Base-by-base conservation (phyloP, 345 rosid species). In the Eutrema yunnanense region DNA sequence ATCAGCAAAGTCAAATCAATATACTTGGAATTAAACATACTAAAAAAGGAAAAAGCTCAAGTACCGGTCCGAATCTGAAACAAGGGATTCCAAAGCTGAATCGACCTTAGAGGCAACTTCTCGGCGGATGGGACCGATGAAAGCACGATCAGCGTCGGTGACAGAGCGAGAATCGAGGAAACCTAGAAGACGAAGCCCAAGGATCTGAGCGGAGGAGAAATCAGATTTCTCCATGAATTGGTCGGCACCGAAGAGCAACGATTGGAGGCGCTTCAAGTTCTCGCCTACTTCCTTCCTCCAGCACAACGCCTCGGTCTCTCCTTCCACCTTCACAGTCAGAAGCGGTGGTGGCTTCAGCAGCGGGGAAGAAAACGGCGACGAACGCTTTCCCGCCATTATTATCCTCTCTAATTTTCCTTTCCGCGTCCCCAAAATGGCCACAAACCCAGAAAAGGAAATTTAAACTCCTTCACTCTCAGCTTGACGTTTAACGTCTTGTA, bases 121-220 rank as follows among this genome's bases (percentile, higher is more conserved):
- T 7, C 82, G 78, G 63, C 93, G 91, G 48, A 91, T 89, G 3
- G 96, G 95, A 46, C 75, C 82, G 75, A 81, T 83, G 61, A 88
- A 84, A 40, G 44, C 74, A 76, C 85, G 87, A 32, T 91, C 97
- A 1, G 34, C 59, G 7, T 86, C 88, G 4, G 88, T 79, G 30
- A 70, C 81, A 55, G 90, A 80, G 54, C 75, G 86, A 27, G 97
- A 94, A 77, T 89, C 96, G 60, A 94, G 89, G 80, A 94, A 91
- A 73, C 98, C 98, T 62, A 91, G 73, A 64, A 94, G 98, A 2
- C 88, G 89, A 70, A 91, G 97, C 30, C 86, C 84, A 65, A 94
- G 86, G 65, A 89, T 59, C 29, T 82, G 85, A 14, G 96, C 95
- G 6, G 97, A 61, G 10, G 90, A 65, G 82, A 81, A 91, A 70